Conservation (phyloP, 148 eudicot species). For the Heliosperma pusillum region DNA sequence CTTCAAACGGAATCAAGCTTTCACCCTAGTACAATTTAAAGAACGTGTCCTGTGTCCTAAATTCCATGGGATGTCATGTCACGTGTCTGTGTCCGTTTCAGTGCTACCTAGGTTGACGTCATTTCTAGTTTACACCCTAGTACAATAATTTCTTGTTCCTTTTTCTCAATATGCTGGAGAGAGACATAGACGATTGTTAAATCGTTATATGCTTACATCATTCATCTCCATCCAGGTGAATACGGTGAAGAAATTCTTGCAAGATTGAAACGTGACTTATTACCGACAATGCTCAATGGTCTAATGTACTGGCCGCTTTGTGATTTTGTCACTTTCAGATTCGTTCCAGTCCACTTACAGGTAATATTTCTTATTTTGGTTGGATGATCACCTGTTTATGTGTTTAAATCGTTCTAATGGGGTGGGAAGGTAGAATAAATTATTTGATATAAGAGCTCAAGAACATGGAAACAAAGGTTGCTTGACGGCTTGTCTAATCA, state of each 20-base stretch:
- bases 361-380: slow-evolving; percentile 26
- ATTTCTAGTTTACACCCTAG: not conserved
- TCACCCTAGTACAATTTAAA: no score
- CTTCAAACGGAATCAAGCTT: no score
- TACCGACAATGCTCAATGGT: slow-evolving; percentile 72
- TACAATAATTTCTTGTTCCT: not conserved
- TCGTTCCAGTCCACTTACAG: slow-evolving; percentile 87
- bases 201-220: not conserved
- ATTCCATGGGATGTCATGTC: no score
- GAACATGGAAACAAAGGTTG: not conserved
- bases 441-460: not conserved
- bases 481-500: not conserved
- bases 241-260: slow-evolving; percentile 55
- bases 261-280: slow-evolving; percentile 72
- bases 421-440: not conserved
- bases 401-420: not conserved
- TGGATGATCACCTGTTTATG: not conserved
- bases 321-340: slow-evolving; percentile 85
- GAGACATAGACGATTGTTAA: not conserved
- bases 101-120: no score
- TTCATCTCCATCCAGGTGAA: slow-evolving; percentile 53
- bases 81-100: no score
- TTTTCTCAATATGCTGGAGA: not conserved
- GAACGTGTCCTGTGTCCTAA: no score
- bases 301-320: slow-evolving; percentile 90